These are phyloP conservation scores for Apiospora kogelbergensis DNA, from an alignment of 2,329 filamentous ascomycete genomes.

Conservation along the genomic window DNA sequence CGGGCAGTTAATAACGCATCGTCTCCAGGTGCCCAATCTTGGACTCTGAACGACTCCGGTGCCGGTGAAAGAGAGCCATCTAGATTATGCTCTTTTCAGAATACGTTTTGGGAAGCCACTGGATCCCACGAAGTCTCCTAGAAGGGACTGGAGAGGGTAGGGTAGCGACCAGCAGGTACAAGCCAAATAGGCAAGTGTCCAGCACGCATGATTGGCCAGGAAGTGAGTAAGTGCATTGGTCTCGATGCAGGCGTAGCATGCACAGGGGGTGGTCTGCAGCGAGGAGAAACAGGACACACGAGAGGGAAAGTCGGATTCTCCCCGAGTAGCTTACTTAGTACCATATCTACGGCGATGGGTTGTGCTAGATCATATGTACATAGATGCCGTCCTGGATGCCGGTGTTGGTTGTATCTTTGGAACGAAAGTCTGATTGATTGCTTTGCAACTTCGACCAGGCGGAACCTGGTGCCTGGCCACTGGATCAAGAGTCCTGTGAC, in stretches of 20 bases:
- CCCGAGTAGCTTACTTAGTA: not conserved
- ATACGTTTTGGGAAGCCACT: not conserved
- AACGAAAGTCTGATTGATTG: not conserved
- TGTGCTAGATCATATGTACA: not conserved
- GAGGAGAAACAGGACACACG: not conserved
- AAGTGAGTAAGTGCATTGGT: not conserved
- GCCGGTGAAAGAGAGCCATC: not conserved
- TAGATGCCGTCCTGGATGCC: not conserved
- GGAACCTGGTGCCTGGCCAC: not conserved
- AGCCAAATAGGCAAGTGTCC: not conserved
- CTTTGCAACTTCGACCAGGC: not conserved
- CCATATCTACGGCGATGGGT: not conserved
- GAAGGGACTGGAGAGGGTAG: not conserved
- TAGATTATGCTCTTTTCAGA: not conserved
- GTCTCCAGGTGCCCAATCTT: not conserved
- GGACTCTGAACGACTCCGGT: not conserved
- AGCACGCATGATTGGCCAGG: not conserved
- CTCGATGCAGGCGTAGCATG: not conserved
- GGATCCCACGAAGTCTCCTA: not conserved
- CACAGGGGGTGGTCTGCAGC: not conserved
- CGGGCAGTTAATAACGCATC: not conserved
- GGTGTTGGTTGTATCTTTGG: not conserved
- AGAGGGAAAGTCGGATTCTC: not conserved
- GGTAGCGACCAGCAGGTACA: not conserved
- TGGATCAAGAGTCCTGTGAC: not conserved